Evolutionary conservation across 176 grass and related monocot genomes (phyloP), one percentile per base, ranked within the genome.

Genomic region (Aegilops bicornis): DNA sequence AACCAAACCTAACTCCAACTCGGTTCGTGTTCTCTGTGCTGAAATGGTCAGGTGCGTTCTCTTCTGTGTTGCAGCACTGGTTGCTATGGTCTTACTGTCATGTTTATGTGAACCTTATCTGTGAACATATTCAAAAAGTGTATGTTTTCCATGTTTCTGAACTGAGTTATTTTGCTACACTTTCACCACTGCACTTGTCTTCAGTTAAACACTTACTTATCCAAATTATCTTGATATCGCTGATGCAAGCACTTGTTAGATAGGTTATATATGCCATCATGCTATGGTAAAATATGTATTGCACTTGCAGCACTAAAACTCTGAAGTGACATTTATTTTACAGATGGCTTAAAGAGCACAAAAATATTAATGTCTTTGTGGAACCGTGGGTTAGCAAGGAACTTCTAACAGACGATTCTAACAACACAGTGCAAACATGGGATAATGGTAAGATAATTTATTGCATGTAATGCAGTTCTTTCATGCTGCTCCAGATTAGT

Each of bases 41-140:
- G 97, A 99, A 91, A 96, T 99, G 87, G 86, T 96, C 90, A 96
- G 97, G 97, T 99, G 83, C 83, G 83, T 81, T 90, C 56, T 85
- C 31, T 86, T 86, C 31, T 88, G 20, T 54, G 22, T 82, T 85
- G 23, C 73, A 56, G 30, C 48, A 58, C 5, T 64, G 33, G 13
- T 77, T 86, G 13, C 35, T 64, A 17, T 25, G 16, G 23, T 67
- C 54, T 58, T 82, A 39, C 31, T 42, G 48, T 69, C 52, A 62
- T 76, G 37, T 66, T 66, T 76, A 17, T 87, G 42, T 23, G 32
- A 82, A 31, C 11, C 31, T 76, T 73, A 58, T 79, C 25, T 29
- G 13, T 77, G 37, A 62, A 58, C 27, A 59, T 52, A 64, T 19
- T 82, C 23, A 42, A 45, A 8, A 86, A 5, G 9, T 62, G 52